Percentiles rank a stretch among this genome's conserved stretches.
Conservation (phyloP, 768 basidiomycete species). For the Kwoniella dejecticola region DNA sequence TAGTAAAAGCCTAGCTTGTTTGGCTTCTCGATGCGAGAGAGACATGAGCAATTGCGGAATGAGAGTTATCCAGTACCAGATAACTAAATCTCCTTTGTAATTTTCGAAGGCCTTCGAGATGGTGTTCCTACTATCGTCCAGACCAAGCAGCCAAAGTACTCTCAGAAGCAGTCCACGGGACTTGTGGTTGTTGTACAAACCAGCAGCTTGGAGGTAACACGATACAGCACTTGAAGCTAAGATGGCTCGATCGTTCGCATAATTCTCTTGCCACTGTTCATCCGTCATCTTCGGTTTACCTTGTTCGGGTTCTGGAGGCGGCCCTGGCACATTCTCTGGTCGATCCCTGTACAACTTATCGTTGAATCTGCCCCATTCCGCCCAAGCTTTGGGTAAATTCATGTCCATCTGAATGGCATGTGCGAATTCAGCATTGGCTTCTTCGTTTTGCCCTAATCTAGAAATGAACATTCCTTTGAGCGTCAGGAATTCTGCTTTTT, state of each 20-base stretch:
- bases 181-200: slow-evolving; percentile 90
- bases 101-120: slow-evolving; percentile 68
- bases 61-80: slow-evolving; percentile 98
- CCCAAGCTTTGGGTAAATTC: slow-evolving; percentile 94
- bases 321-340: slow-evolving; percentile 57
- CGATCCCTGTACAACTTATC: slow-evolving; percentile 90
- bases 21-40: slow-evolving; percentile 85
- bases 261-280: slow-evolving; percentile 41
- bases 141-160: slow-evolving; percentile 91
- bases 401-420: slow-evolving; percentile 97
- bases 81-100: slow-evolving; percentile 93
- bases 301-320: slow-evolving; percentile 49
- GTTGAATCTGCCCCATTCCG: slow-evolving; percentile 93
- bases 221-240: slow-evolving; percentile 89
- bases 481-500: slow-evolving; percentile 98
- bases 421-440: slow-evolving; percentile 87
- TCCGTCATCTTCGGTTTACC: slow-evolving; percentile 48
- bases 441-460: slow-evolving; percentile 77
- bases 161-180: slow-evolving; percentile 86
- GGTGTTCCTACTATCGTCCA: slow-evolving; percentile 69
- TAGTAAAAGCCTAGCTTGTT: slow-evolving; percentile 85
- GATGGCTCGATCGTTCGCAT: slow-evolving; percentile 53
- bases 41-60: slow-evolving; percentile 92
- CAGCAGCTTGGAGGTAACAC: slow-evolving; percentile 96
- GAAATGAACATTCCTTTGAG: slow-evolving; percentile 99